Evolutionary conservation across 108 stramenopile species (phyloP).

Genomic region (Craspedostauros australis): DNA sequence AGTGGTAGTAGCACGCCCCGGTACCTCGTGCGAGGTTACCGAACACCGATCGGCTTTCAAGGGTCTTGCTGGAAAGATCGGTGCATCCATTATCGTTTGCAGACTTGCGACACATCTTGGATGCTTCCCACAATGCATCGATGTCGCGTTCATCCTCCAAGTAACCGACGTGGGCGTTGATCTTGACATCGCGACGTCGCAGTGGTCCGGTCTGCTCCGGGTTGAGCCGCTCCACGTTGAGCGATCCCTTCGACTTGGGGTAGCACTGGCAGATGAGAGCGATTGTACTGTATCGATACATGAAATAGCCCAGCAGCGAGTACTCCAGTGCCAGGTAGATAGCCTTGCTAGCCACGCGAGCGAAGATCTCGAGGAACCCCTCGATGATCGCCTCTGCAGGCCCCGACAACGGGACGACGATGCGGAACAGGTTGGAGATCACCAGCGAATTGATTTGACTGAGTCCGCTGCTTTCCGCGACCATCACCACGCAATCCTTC

Average conservation of each 20-base stretch:
- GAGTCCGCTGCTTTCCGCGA: conserved; percentile 6
- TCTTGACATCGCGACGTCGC: conserved; percentile 30
- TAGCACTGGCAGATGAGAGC: conserved; percentile 26
- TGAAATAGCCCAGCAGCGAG: conserved; percentile 18
- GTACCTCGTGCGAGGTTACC: no score
- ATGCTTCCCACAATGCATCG: conserved; percentile 31
- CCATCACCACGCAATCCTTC: conserved; percentile 9
- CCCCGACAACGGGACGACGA: background rate
- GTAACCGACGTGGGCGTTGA: conserved; percentile 50
- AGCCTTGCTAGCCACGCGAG: conserved; percentile 20
- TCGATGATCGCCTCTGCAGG: conserved; percentile 15
- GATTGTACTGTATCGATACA: conserved; percentile 7
- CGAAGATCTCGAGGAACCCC: conserved; percentile 1
- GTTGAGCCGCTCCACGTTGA: conserved; percentile 9
- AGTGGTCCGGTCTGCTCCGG: background rate
- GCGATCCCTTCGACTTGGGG: conserved; percentile 20
- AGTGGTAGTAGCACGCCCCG: conserved; percentile 75
- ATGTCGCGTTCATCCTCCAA: conserved; percentile 39
- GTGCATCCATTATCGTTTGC: conserved; percentile 29
- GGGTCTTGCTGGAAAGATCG: no score
- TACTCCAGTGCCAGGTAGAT: no score
- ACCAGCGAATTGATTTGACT: conserved; percentile 9
- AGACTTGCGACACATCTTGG: no score
- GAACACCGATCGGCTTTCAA: no score
- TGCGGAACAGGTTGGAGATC: no score